phyloP scores from a whole-genome alignment of 1,284 basidiomycete genomes.

The Mrakiaceae sp. region DNA sequence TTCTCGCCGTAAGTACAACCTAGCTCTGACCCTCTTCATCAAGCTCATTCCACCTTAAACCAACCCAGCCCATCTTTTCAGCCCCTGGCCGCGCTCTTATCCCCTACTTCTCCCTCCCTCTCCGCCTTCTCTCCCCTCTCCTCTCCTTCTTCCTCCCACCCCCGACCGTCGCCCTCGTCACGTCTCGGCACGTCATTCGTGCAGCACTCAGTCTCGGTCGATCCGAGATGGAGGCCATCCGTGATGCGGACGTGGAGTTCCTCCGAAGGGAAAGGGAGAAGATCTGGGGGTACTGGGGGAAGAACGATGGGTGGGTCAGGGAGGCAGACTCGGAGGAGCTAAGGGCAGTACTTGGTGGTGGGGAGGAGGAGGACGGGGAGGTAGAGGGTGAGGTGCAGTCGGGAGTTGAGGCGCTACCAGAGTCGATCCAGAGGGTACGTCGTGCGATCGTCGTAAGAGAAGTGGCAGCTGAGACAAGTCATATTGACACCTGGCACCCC shows the following conservation, averaged over 20 bases:
- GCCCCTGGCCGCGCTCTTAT: conserved; percentile 24
- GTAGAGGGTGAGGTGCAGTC: not conserved
- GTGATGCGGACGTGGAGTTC: conserved; percentile 27
- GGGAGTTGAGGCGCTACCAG: not conserved
- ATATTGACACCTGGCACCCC: not conserved
- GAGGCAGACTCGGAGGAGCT: conserved; percentile 16
- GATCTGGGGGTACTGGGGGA: conserved; percentile 20
- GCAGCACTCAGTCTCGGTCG: conserved; percentile 28
- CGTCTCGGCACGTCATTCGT: conserved; percentile 25
- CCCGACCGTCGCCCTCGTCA: conserved; percentile 27
- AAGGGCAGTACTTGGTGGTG: conserved; percentile 3
- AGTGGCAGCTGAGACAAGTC: not conserved
- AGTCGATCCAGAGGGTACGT: not conserved
- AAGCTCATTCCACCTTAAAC: not conserved
- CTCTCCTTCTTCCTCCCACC: conserved; percentile 24
- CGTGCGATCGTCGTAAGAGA: not conserved
- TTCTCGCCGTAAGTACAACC: not conserved
- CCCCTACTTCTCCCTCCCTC: conserved; percentile 22
- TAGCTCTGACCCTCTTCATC: not conserved
- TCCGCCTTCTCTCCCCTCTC: conserved; percentile 22
- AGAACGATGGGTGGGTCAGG: conserved; percentile 21
- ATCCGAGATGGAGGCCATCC: conserved; percentile 32
- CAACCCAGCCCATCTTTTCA: conserved; percentile 30
- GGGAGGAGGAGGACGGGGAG: not conserved
- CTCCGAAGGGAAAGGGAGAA: not conserved